Evolutionary conservation across 2,329 filamentous ascomycete species (phyloP).

Genomic region (Diaporthe longicolla): DNA sequence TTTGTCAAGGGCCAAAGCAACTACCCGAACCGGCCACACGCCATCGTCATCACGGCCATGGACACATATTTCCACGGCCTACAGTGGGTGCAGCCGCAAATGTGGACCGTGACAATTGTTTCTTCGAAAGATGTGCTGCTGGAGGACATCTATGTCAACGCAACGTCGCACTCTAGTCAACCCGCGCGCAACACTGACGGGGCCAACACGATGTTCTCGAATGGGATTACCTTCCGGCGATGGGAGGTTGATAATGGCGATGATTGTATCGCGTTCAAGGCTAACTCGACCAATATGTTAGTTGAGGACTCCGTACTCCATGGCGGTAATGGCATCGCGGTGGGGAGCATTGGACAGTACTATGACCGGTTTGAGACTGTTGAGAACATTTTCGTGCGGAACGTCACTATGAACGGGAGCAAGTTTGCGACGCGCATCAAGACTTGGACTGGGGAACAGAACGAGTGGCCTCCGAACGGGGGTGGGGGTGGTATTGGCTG

Average conservation of each 20-base stretch:
- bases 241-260: neutral
- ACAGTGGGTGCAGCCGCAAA: neutral
- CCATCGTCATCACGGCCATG: neutral
- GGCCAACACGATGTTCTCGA: neutral
- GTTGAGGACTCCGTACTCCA: neutral
- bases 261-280: neutral
- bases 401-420: neutral
- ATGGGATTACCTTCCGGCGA: neutral
- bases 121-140: neutral
- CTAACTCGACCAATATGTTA: neutral
- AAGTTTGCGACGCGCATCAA: slow-evolving; percentile 1
- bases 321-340: neutral
- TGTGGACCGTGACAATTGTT: neutral
- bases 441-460: neutral
- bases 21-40: neutral
- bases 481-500: neutral
- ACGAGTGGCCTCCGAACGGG: neutral
- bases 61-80: neutral
- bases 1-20: neutral
- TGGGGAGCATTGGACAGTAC: neutral
- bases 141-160: slow-evolving; percentile 1
- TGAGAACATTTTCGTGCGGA: neutral
- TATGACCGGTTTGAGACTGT: neutral
- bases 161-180: neutral
- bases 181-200: slow-evolving; percentile 1